Percentiles rank a stretch among this genome's conserved stretches.
phyloP scores from a whole-genome alignment of 306 rosid genomes.

The Lotus japonicus region DNA sequence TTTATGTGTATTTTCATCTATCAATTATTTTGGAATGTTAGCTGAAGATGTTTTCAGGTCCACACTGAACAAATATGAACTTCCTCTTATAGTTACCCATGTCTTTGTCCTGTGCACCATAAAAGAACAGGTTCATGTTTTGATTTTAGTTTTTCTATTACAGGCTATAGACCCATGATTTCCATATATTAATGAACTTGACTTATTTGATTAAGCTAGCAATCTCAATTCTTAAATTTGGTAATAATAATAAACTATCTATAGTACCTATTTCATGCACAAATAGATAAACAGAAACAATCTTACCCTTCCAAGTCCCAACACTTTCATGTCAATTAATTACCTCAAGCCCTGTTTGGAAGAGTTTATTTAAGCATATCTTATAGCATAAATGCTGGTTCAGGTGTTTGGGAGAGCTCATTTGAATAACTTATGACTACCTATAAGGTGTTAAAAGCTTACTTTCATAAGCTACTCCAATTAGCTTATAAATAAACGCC shows the following conservation, averaged over 20 bases:
- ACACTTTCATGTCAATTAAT: background rate
- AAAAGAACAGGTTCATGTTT: background rate
- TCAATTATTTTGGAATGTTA: conserved; percentile 3
- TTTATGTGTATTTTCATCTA: background rate
- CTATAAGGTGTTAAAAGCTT: too few relatives aligned
- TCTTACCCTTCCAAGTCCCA: background rate
- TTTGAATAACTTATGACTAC: too few relatives aligned
- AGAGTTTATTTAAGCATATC: too few relatives aligned
- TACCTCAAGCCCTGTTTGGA: too few relatives aligned
- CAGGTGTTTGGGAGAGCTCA: too few relatives aligned
- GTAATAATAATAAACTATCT: background rate
- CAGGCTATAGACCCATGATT: background rate
- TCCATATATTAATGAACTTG: conserved; percentile 9
- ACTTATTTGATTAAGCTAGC: background rate
- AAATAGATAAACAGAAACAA: background rate
- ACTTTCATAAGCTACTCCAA: too few relatives aligned
- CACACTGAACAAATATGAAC: background rate
- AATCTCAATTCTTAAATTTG: background rate
- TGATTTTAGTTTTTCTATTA: background rate
- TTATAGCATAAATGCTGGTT: too few relatives aligned
- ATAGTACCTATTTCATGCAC: background rate
- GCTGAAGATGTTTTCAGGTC: conserved; percentile 1
- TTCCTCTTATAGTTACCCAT: background rate
- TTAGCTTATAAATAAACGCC: too few relatives aligned
- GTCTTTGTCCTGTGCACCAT: conserved; percentile 1